These are phyloP conservation scores for Diaporthe sp. DNA, from an alignment of 2,329 filamentous ascomycete species.

Conservation along the genomic window DNA sequence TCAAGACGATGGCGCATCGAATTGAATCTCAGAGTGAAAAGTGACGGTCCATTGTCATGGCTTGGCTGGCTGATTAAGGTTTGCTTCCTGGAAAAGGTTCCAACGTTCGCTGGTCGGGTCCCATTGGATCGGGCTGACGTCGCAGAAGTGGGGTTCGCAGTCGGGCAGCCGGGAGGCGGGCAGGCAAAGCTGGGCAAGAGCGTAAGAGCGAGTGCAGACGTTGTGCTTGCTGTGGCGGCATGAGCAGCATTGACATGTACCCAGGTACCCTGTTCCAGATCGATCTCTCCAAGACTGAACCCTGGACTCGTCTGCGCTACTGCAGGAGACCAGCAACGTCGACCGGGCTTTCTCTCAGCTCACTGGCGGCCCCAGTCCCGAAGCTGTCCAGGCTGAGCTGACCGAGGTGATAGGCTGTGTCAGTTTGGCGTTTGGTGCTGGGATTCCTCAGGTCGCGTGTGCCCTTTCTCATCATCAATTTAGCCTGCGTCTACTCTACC, in stretches of 20 bases:
- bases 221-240: not conserved
- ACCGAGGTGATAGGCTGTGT: slow-evolving; percentile 17
- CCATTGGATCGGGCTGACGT: slow-evolving; percentile 24
- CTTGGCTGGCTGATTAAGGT: slow-evolving; percentile 28
- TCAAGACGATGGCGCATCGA: not conserved
- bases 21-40: slow-evolving; percentile 1
- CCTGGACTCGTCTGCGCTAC: slow-evolving; percentile 13
- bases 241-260: not conserved
- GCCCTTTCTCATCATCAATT: not conserved
- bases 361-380: slow-evolving; percentile 45
- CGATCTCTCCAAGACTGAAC: slow-evolving; percentile 26
- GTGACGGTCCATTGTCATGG: not conserved
- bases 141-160: slow-evolving; percentile 18
- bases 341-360: slow-evolving; percentile 40
- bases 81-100: slow-evolving; percentile 13
- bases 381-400: slow-evolving; percentile 40
- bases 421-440: not conserved
- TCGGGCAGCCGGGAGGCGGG: slow-evolving; percentile 4
- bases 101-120: slow-evolving; percentile 17
- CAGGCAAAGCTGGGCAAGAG: not conserved
- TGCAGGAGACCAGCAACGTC: slow-evolving; percentile 36
- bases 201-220: too few relatives aligned
- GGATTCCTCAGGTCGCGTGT: not conserved
- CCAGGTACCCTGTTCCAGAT: slow-evolving; percentile 1
- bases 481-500: not conserved